Base-by-base conservation (phyloP, 208 protist genomes). In the Leishmania gerbilli region DNA sequence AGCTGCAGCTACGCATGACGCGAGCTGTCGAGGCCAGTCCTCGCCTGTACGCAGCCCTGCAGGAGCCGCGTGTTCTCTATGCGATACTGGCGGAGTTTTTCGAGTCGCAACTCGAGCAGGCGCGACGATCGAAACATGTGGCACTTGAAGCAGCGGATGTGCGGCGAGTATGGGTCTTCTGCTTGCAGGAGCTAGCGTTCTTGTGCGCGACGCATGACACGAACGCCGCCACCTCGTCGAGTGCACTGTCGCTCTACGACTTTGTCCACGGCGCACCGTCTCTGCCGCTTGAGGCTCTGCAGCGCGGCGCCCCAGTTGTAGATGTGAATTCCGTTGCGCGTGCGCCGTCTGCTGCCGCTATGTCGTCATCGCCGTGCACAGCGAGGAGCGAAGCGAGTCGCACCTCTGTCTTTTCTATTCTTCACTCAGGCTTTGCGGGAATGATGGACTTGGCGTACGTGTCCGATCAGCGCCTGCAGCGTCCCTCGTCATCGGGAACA, bases 1-100 rank as follows among this genome's bases (percentile, higher is more conserved):
- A 88, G 49, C 58, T 93, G n/a, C 71, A 92, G 3, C 76, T 90
- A n/a, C 89, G 91, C 69, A 89, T 95, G 83, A 91, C 80, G n/a
- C 85, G 86, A 11, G 86, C 88, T 1, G 79, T 93, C 31, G 67
- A 93, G 49, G 81, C 87, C 3, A 90, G 92, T 78, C 83, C 87
- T 17, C 74, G 82, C 2, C 65, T 83, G 17, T 37, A 51, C 34
- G 31, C 51, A 2, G 67, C 88, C 69, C 55, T 84, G 2, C n/a
- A 55, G 24, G 71, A 85, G 42, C 60, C 82, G 0, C 78, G 55
- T 34, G 69, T 49, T 0, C 80, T 96, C 42, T 94, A 93, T 78
- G 13, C 11, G n/a, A 82, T 84, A 8, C 77, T 96, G 17, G 74
- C 84, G 0, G 78, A 90, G 0, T 91, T 88, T 71, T 96, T 96